These are phyloP conservation scores for Iris pallida DNA, from an alignment of 116 monocot genomes.

Conservation along the genomic window DNA sequence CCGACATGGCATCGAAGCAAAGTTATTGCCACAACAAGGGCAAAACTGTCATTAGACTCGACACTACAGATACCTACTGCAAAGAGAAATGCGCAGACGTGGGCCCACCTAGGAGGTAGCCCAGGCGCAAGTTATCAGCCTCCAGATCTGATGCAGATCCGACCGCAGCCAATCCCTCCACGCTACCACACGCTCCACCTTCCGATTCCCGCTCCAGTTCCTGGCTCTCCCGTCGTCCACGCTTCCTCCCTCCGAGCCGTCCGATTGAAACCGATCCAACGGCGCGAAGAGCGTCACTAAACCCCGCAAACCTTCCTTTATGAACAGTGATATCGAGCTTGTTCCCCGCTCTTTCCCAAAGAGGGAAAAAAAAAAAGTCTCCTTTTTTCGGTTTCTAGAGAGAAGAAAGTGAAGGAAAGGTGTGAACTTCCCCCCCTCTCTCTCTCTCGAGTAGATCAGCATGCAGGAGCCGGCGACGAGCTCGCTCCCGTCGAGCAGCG, in stretches of 20 bases:
- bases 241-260: slow-evolving; percentile 6
- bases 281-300: slow-evolving; percentile 8
- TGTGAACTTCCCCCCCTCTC: background rate
- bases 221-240: slow-evolving; percentile 31
- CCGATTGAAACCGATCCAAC: slow-evolving; percentile 27
- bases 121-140: background rate
- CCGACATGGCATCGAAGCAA: too few relatives aligned
- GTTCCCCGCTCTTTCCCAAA: background rate
- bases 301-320: slow-evolving; percentile 12
- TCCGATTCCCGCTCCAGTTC: slow-evolving; percentile 20
- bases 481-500: slow-evolving; percentile 68
- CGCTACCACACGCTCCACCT: slow-evolving; percentile 13
- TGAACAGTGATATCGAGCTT: background rate
- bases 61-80: too few relatives aligned
- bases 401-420: too few relatives aligned
- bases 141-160: slow-evolving; percentile 5
- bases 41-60: too few relatives aligned
- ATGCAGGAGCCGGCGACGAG: slow-evolving; percentile 57
- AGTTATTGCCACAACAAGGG: too few relatives aligned
- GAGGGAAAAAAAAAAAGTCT: background rate
- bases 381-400: too few relatives aligned
- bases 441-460: background rate
- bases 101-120: too few relatives aligned
- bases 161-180: slow-evolving; percentile 11
- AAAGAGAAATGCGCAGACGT: too few relatives aligned